phyloP scores from a whole-genome alignment of 1,284 basidiomycete species.

The Agaricales sp. region DNA sequence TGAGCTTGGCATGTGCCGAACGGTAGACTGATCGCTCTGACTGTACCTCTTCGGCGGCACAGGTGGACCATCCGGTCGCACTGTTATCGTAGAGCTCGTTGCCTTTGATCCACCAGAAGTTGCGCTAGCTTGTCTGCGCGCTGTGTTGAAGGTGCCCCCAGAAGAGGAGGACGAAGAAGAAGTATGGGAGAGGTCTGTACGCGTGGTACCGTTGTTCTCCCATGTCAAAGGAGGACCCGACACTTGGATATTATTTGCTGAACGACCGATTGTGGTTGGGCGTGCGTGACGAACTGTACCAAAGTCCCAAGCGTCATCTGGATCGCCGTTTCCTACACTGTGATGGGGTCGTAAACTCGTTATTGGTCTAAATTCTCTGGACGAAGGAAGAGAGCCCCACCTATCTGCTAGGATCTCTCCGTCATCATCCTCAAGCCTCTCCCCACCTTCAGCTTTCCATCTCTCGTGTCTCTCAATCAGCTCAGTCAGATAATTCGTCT shows the following conservation, averaged over 20 bases:
- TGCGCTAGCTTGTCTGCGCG: slow-evolving; percentile 10
- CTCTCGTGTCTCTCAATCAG: slow-evolving; percentile 90
- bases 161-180: slow-evolving; percentile 13
- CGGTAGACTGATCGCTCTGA: slow-evolving; percentile 53
- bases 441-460: slow-evolving; percentile 90
- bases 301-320: slow-evolving; percentile 93
- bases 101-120: slow-evolving; percentile 17
- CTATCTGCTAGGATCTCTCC: slow-evolving; percentile 45
- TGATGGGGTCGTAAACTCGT: background rate
- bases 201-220: slow-evolving; percentile 59
- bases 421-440: slow-evolving; percentile 63
- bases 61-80: slow-evolving; percentile 37
- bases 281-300: slow-evolving; percentile 72
- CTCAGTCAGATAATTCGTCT: slow-evolving; percentile 89
- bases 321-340: slow-evolving; percentile 48
- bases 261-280: slow-evolving; percentile 51
- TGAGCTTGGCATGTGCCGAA: slow-evolving; percentile 40
- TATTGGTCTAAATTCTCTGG: slow-evolving; percentile 6
- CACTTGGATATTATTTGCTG: slow-evolving; percentile 41
- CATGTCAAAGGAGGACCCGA: slow-evolving; percentile 64
- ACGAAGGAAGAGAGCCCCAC: slow-evolving; percentile 27
- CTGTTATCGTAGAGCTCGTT: slow-evolving; percentile 33
- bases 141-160: slow-evolving; percentile 6
- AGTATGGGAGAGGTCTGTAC: slow-evolving; percentile 26
- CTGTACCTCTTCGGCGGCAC: slow-evolving; percentile 35